Conservation (phyloP, 106 monocot genomes). For the Chionographis japonica region DNA sequence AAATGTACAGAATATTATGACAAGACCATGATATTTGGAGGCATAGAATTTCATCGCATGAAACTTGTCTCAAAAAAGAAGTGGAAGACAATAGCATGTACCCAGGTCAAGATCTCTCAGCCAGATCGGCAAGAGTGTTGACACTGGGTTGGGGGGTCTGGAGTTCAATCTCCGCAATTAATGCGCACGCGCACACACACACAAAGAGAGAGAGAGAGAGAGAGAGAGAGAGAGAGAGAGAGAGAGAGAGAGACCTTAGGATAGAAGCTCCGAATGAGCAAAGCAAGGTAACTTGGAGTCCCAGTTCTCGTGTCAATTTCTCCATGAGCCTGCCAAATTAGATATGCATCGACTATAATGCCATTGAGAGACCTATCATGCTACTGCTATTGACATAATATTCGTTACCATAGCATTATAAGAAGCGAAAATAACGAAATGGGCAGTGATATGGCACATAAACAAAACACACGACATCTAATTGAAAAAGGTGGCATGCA, state of each 20-base stretch:
- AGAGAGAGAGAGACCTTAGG: constrained; percentile 37
- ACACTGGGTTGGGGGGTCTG: too few relatives aligned
- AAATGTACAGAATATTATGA: background rate
- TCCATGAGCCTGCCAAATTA: constrained; percentile 61
- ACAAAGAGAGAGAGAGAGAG: background rate
- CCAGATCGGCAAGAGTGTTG: too few relatives aligned
- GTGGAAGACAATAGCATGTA: too few relatives aligned
- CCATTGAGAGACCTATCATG: too few relatives aligned
- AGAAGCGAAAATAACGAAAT: too few relatives aligned
- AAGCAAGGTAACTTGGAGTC: constrained; percentile 51
- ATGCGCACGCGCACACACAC: background rate
- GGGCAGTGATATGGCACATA: too few relatives aligned
- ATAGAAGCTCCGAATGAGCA: constrained; percentile 53
- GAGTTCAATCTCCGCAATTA: background rate
- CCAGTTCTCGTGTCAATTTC: constrained; percentile 66
- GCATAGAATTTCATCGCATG: too few relatives aligned
- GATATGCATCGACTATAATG: background rate
- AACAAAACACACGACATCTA: too few relatives aligned
- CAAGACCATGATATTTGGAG: background rate
- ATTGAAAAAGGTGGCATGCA: too few relatives aligned
- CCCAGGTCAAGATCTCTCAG: too few relatives aligned
- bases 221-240: background rate
- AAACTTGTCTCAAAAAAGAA: background rate
- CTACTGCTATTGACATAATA: too few relatives aligned
- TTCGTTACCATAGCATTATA: too few relatives aligned